Evolutionary conservation across 305 asterid species (phyloP).

Genomic region (Fraxinus ornus): DNA sequence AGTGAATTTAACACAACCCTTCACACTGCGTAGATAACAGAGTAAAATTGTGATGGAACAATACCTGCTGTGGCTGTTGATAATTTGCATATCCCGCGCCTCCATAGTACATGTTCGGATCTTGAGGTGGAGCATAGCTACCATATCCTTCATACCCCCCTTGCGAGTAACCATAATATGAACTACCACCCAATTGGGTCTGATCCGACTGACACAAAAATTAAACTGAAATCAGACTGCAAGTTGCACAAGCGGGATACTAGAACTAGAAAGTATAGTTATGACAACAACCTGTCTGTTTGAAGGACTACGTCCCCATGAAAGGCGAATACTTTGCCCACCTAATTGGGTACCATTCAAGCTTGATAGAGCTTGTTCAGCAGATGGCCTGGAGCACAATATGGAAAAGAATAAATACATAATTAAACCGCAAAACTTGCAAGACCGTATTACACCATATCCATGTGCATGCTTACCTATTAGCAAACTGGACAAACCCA

Average conservation of each 20-base stretch:
- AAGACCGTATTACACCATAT: not conserved
- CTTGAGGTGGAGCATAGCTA: conserved; percentile 79
- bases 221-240: conserved; percentile 21
- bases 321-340: conserved; percentile 70
- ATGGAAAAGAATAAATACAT: conserved; percentile 14
- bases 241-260: not conserved
- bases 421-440: not conserved
- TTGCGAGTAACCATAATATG: conserved; percentile 66
- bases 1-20: not conserved
- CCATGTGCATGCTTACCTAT: conserved; percentile 43
- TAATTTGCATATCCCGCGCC: conserved; percentile 77
- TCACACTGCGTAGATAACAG: not conserved
- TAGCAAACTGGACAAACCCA: conserved; percentile 85
- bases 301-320: conserved; percentile 91
- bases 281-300: conserved; percentile 60
- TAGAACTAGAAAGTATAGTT: not conserved
- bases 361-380: conserved; percentile 68
- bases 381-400: conserved; percentile 46
- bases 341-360: conserved; percentile 68
- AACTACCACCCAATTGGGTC: conserved; percentile 56
- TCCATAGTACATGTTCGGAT: conserved; percentile 79
- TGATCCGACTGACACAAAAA: conserved; percentile 50
- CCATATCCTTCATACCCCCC: conserved; percentile 79
- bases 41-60: not conserved
- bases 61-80: conserved; percentile 84